Conservation (phyloP, 257 asterid species). For the Forsythia suspensa region DNA sequence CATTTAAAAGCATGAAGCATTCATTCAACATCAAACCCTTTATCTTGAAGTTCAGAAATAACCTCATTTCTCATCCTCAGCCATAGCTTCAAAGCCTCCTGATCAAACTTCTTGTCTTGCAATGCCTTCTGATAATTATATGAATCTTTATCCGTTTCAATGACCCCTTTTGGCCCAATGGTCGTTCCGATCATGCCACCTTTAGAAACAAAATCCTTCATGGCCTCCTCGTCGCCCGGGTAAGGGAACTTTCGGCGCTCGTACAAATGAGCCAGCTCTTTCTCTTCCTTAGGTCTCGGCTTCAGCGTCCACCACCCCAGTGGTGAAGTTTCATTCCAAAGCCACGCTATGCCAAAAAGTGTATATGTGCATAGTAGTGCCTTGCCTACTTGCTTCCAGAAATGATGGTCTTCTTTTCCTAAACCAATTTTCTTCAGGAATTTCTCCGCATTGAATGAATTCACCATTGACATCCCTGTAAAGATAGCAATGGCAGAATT, state of each 20-base stretch:
- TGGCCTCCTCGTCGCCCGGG: constrained; percentile 87
- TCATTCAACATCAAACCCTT: constrained; percentile 70
- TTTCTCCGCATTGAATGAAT: constrained; percentile 56
- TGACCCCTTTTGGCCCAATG: constrained; percentile 83
- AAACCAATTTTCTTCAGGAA: constrained; percentile 64
- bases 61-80: constrained; percentile 84
- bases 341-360: constrained; percentile 71
- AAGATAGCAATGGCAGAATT: not conserved
- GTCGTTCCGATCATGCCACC: constrained; percentile 99
- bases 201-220: constrained; percentile 76
- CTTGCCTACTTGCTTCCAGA: constrained; percentile 90
- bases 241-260: constrained; percentile 80
- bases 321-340: constrained; percentile 83
- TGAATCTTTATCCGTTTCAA: constrained; percentile 64
- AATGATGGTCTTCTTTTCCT: constrained; percentile 86
- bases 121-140: constrained; percentile 65
- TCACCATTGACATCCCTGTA: constrained; percentile 36
- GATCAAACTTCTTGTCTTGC: constrained; percentile 91
- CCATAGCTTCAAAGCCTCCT: constrained; percentile 89
- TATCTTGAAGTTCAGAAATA: constrained; percentile 68
- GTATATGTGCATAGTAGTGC: constrained; percentile 75
- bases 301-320: constrained; percentile 93
- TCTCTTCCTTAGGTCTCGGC: constrained; percentile 87
- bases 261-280: constrained; percentile 76
- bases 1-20: not conserved